phyloP scores from a whole-genome alignment of 129 eudicot species.

The Scalesia atractyloides region DNA sequence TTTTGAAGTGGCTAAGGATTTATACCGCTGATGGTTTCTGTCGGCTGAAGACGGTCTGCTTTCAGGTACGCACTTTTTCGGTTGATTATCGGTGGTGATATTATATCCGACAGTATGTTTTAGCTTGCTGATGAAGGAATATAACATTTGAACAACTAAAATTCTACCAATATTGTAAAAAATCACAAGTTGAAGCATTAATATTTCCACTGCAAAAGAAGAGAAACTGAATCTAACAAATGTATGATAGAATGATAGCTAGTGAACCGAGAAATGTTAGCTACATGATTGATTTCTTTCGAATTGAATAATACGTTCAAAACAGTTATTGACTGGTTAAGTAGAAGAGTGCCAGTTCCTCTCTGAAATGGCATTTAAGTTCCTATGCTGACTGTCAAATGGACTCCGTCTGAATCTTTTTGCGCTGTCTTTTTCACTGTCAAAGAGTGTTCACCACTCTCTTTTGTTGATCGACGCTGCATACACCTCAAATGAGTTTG shows the following conservation, averaged over 20 bases:
- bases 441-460: not conserved
- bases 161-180: not conserved
- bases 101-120: not conserved
- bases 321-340: not conserved
- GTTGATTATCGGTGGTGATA: not conserved
- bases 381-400: not conserved
- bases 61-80: slow-evolving; percentile 5
- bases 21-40: not conserved
- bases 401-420: not conserved
- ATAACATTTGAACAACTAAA: too few species aligned
- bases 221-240: not conserved
- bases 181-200: not conserved
- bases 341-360: not conserved
- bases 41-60: not conserved
- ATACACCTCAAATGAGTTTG: not conserved
- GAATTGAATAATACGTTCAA: not conserved
- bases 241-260: not conserved
- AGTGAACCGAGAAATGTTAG: not conserved
- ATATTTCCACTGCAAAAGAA: not conserved
- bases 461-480: not conserved
- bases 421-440: not conserved
- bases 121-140: not conserved
- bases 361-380: not conserved
- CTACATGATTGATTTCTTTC: not conserved
- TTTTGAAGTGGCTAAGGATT: not conserved